Conservation (phyloP, 768 basidiomycete species). For the Phaffia tasmanica region DNA sequence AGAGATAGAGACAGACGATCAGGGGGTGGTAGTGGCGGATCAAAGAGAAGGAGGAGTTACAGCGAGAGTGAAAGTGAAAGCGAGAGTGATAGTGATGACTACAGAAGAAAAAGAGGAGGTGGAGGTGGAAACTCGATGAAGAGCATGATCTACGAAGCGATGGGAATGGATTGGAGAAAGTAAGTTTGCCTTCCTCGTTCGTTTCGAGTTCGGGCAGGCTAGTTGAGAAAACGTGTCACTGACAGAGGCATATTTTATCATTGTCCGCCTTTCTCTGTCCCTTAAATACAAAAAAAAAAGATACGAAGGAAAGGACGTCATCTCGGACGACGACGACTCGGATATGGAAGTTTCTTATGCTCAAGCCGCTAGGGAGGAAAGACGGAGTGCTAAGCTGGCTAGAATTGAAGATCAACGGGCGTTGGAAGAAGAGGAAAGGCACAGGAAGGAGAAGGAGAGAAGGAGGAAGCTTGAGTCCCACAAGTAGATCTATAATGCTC, state of each 20-base stretch:
- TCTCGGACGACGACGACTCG: conserved; percentile 25
- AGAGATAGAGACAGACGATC: not conserved
- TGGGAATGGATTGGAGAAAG: conserved; percentile 9
- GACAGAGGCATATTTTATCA: not conserved
- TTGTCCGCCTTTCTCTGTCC: conserved; percentile 14
- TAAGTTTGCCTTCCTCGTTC: not conserved
- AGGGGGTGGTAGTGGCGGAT: not conserved
- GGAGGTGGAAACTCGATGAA: not conserved
- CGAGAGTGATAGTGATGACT: not conserved
- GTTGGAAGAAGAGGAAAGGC: not conserved
- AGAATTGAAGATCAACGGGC: conserved; percentile 9
- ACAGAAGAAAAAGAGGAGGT: not conserved
- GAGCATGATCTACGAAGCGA: conserved; percentile 1
- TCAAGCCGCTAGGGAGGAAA: conserved; percentile 27
- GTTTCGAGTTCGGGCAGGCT: not conserved
- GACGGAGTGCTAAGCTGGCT: conserved; percentile 25
- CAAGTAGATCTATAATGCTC: not conserved
- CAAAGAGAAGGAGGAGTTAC: not conserved
- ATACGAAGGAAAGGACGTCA: conserved; percentile 14
- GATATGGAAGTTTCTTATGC: conserved; percentile 30
- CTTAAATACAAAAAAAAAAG: conserved; percentile 16
- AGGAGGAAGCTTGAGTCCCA: not conserved
- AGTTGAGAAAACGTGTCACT: not conserved
- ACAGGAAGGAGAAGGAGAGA: conserved; percentile 5
- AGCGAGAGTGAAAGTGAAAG: conserved; percentile 1